Percentiles rank a stretch among this genome's conserved stretches.
phyloP scores from a whole-genome alignment of 805 yeast species.

The Tetrapisispora nanseiensis region DNA sequence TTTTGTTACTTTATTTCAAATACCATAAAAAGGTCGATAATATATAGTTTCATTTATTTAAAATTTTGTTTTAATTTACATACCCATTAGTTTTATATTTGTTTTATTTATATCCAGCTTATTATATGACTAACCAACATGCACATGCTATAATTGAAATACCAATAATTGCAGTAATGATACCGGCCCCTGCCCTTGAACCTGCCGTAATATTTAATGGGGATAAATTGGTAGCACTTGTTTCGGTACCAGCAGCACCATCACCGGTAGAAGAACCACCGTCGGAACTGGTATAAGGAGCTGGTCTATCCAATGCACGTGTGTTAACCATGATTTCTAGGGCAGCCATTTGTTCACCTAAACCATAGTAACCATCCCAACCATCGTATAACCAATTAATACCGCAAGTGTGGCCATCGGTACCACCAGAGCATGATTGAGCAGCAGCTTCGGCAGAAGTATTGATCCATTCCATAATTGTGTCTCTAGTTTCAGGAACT shows the following conservation, averaged over 20 bases:
- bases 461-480: constrained; percentile 29
- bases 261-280: constrained; percentile 70
- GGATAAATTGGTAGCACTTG: constrained; percentile 29
- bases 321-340: constrained; percentile 50
- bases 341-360: constrained; percentile 88
- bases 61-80: not conserved
- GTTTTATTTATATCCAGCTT: not conserved
- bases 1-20: too few relatives aligned
- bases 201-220: constrained; percentile 37
- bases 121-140: constrained; percentile 35
- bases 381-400: constrained; percentile 57
- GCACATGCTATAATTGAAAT: constrained; percentile 34
- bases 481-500: constrained; percentile 42
- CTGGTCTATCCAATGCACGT: constrained; percentile 29
- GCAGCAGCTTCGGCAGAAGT: constrained; percentile 67
- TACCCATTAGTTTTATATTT: not conserved
- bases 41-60: not conserved
- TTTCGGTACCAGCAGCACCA: constrained; percentile 56
- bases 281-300: constrained; percentile 50
- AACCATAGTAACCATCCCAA: constrained; percentile 69
- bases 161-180: constrained; percentile 51
- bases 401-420: constrained; percentile 86
- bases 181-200: constrained; percentile 60
- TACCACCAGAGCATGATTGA: constrained; percentile 74
- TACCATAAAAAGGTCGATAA: not conserved